phyloP scores from a whole-genome alignment of 108 stramenopile species.

The Nitzschia sp. region DNA sequence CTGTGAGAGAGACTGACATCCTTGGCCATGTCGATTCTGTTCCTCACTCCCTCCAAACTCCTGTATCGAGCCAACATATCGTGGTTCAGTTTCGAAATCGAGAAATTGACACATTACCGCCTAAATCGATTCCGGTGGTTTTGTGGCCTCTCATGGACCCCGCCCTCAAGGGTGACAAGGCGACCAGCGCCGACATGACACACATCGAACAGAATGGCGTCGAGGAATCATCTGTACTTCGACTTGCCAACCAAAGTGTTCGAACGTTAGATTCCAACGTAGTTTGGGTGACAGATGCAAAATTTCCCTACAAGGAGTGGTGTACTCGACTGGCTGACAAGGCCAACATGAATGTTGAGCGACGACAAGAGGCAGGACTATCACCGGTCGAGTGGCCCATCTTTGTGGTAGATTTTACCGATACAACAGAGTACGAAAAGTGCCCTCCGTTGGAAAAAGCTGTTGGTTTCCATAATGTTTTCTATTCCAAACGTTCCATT shows the following conservation, averaged over 20 bases:
- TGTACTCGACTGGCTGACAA: conserved; percentile 21
- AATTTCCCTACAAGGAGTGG: conserved; percentile 20
- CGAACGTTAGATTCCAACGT: conserved; percentile 22
- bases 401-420: conserved; percentile 36
- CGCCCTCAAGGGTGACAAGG: conserved; percentile 2
- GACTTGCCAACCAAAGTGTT: conserved; percentile 10
- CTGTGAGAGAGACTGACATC: no score
- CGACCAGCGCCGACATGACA: conserved; percentile 17
- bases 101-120: not conserved
- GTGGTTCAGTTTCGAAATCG: conserved; percentile 4
- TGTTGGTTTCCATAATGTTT: conserved; percentile 18
- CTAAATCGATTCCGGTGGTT: conserved; percentile 19
- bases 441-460: conserved; percentile 25
- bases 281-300: conserved; percentile 34
- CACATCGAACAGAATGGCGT: conserved; percentile 35
- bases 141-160: conserved; percentile 28
- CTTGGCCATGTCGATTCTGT: no score
- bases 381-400: conserved; percentile 33
- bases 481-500: conserved; percentile 33
- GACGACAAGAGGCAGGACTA: not conserved
- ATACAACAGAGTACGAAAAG: conserved; percentile 7
- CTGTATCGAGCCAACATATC: not conserved
- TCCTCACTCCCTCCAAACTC: no score
- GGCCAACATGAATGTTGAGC: not conserved
- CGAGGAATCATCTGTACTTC: conserved; percentile 19